A percentile compares a stretch with the other conserved stretches of the same genome.
Evolutionary conservation across 805 yeast genomes (phyloP).

Genomic region (Ogataea salicorniae): DNA sequence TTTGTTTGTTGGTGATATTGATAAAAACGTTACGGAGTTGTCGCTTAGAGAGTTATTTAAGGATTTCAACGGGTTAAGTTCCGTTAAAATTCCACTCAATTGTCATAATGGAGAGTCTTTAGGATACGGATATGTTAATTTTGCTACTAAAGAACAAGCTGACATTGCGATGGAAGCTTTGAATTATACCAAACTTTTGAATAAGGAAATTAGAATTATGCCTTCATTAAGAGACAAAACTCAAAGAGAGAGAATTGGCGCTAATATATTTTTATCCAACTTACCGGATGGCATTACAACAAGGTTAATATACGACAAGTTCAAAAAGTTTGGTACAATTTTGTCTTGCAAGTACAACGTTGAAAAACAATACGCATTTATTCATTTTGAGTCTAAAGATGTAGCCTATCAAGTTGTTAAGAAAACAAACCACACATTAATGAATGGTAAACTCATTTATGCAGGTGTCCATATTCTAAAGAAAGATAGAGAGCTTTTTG

Average conservation of each 20-base stretch:
- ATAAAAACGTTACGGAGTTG: constrained; percentile 44
- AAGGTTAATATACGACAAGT: constrained; percentile 25
- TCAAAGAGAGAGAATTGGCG: constrained; percentile 39
- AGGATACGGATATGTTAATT: constrained; percentile 73
- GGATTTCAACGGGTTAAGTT: constrained; percentile 39
- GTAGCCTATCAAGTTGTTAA: constrained; percentile 34
- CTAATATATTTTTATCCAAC: constrained; percentile 47
- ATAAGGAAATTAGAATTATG: constrained; percentile 49
- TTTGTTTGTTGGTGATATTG: constrained; percentile 62
- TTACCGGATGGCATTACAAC: constrained; percentile 34
- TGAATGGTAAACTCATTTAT: constrained; percentile 20
- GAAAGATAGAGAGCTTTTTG: constrained; percentile 24
- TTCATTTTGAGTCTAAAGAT: constrained; percentile 35
- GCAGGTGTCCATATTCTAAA: constrained; percentile 28
- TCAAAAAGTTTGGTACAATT: constrained; percentile 24
- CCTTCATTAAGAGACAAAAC: constrained; percentile 43
- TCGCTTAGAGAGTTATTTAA: constrained; percentile 40
- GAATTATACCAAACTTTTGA: constrained; percentile 40
- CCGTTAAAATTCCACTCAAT: constrained; percentile 58
- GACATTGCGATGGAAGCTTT: constrained; percentile 50
- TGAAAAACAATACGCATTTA: constrained; percentile 30
- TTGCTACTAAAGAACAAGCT: constrained; percentile 46
- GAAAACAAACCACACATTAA: constrained; percentile 17
- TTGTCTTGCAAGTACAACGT: constrained; percentile 28
- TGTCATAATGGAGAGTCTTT: constrained; percentile 50